phyloP scores from a whole-genome alignment of 176 grass and related monocot genomes.

The Lolium rigidum region DNA sequence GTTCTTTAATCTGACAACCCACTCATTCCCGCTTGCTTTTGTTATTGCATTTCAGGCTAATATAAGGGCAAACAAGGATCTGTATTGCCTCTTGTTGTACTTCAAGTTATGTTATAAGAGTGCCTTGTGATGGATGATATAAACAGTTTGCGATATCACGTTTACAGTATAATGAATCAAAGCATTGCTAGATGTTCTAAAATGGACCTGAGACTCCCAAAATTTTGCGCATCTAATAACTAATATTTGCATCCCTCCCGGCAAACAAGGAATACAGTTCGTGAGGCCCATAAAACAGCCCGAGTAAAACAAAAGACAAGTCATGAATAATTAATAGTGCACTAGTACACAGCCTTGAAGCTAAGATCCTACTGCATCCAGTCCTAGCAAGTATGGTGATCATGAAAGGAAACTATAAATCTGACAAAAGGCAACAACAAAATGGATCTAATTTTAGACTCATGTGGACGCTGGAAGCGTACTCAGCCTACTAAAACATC shows the following conservation, averaged over 20 bases:
- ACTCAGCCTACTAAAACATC: slow-evolving; percentile 2
- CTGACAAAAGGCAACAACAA: background rate
- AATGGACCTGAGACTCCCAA: too few species aligned
- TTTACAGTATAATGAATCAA: too few species aligned
- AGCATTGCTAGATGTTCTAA: too few species aligned
- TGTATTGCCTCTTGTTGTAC: background rate
- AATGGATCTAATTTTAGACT: background rate
- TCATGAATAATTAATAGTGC: slow-evolving; percentile 21
- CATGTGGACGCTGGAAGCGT: background rate
- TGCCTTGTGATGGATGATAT: background rate
- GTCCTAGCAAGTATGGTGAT: background rate
- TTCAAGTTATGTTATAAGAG: background rate
- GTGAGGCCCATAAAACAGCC: slow-evolving; percentile 90
- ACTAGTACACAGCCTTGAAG: too few species aligned
- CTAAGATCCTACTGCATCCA: background rate
- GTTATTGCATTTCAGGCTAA: background rate
- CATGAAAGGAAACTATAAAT: background rate
- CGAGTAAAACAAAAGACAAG: slow-evolving; percentile 36
- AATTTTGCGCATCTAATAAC: too few species aligned
- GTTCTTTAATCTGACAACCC: slow-evolving; percentile 10
- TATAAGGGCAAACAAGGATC: background rate
- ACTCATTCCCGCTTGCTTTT: background rate
- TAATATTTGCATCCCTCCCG: slow-evolving; percentile 36
- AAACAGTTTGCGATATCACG: background rate
- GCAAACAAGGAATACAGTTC: slow-evolving; percentile 91